Base-by-base conservation (phyloP, 176 grass and related monocot species). In the Avena insularis region DNA sequence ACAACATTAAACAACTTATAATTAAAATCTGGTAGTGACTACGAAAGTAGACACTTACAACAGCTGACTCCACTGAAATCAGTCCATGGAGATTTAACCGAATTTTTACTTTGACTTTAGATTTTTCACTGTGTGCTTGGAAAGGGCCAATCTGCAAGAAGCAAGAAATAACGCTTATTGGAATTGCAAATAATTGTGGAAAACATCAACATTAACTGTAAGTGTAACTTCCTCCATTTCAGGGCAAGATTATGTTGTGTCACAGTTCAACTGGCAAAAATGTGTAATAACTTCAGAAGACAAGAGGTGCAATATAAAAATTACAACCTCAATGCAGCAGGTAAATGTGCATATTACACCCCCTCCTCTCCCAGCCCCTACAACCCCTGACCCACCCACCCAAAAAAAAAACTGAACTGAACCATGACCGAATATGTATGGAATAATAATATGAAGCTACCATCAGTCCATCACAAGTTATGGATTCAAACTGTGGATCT, bases 61-160 rank as follows among this genome's bases (percentile, higher is more conserved):
- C 58, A 86, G 91, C 97, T 60, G 92, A 96, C 90, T 99, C 91
- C 16, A 96, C 92, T 79, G 83, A 92, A 91, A 99, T 81, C 68
- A 96, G 86, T 59, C 94, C 94, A 96, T 99, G 97, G 51, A 99
- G 92, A 94, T 96, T 96, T 83, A 99, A 85, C 47, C 91, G 83
- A 69, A 96, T 36, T 87, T 79, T 96, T 67, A 99, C 85, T 99
- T 99, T 99, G 35, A 96, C 85, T 92, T 87, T 91, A 78, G 90
- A 81, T 74, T 90, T 91, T 86, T 90, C 80, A 48, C 85, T 79
- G 21, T 87, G 85, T 75, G 91, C 75, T 84, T 91, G 90, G 79
- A 99, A 99, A 76, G 97, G 92, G 17, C 97, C 92, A 90, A 96
- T 93, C 97, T 99, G 87, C 87, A 94, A 82, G 64, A 84, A 68